phyloP scores from a whole-genome alignment of 2,329 filamentous ascomycete species.

The Penicillium griseofulvum region DNA sequence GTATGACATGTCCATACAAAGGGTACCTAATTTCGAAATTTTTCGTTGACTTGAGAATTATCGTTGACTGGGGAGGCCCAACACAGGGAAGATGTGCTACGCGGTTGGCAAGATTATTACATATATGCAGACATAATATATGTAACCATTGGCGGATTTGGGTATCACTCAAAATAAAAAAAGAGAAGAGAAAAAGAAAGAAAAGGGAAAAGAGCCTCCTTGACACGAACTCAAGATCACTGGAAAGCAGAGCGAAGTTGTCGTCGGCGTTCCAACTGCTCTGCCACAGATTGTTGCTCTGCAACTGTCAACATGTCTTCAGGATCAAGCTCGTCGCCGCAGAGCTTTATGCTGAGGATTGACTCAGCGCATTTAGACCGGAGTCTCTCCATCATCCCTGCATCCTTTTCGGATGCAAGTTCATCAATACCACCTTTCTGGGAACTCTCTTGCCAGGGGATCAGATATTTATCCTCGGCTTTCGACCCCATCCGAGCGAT shows the following conservation, averaged over 20 bases:
- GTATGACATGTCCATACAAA: no score
- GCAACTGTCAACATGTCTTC: neutral
- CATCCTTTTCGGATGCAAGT: neutral
- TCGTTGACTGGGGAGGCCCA: no score
- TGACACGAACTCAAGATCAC: neutral
- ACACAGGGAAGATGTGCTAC: no score
- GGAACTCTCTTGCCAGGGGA: neutral
- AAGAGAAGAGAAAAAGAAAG: neutral
- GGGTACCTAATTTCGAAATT: no score
- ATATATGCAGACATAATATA: neutral
- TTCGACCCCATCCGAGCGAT: conserved; percentile 64
- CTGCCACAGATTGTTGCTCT: neutral
- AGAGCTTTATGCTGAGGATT: neutral
- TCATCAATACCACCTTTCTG: neutral
- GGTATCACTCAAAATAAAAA: neutral
- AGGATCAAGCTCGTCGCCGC: neutral
- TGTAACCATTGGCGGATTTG: no score
- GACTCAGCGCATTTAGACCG: neutral
- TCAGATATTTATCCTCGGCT: neutral
- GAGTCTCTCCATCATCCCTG: neutral
- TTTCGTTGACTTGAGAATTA: no score
- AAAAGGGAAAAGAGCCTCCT: neutral
- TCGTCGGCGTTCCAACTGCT: neutral
- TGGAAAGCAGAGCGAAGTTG: neutral
- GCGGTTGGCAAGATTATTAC: neutral